A percentile compares a stretch with the other conserved stretches of the same genome.
Conservation (phyloP, 768 basidiomycete species). For the Boletus barrowsii region DNA sequence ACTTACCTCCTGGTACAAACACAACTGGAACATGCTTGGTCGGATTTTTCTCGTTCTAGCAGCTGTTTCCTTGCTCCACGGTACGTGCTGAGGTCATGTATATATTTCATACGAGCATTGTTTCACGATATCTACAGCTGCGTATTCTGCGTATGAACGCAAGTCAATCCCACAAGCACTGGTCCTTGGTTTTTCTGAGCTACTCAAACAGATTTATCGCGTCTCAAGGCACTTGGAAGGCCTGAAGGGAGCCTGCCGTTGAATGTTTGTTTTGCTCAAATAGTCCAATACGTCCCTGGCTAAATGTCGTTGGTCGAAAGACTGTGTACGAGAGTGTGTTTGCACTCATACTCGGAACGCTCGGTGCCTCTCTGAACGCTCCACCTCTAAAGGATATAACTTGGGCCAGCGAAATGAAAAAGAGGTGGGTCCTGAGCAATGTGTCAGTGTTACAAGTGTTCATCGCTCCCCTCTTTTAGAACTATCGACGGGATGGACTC, state of each 20-base stretch:
- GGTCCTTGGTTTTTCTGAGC: background rate
- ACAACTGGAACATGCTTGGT: conserved; percentile 40
- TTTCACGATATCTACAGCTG: conserved; percentile 43
- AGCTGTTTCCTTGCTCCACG: conserved; percentile 50
- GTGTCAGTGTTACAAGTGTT: background rate
- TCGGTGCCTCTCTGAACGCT: conserved; percentile 71
- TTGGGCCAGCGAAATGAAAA: conserved; percentile 88
- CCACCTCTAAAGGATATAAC: conserved; percentile 75
- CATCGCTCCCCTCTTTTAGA: conserved; percentile 33
- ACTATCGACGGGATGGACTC: conserved; percentile 78
- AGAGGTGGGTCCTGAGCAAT: conserved; percentile 48
- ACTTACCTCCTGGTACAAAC: background rate
- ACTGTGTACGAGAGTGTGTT: conserved; percentile 64
- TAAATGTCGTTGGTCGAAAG: conserved; percentile 35
- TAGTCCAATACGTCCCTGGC: background rate
- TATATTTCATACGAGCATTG: background rate
- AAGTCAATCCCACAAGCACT: conserved; percentile 33
- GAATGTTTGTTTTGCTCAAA: conserved; percentile 44
- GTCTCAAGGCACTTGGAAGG: conserved; percentile 69
- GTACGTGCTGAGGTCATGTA: conserved; percentile 31
- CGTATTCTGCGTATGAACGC: conserved; percentile 82
- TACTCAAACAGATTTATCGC: conserved; percentile 58
- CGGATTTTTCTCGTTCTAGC: conserved; percentile 46
- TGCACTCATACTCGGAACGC: conserved; percentile 61
- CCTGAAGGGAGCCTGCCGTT: conserved; percentile 65